A percentile compares a stretch with the other conserved stretches of the same genome.
Evolutionary conservation across 495 filamentous ascomycete genomes (phyloP).

Genomic region (Podospora anserina): DNA sequence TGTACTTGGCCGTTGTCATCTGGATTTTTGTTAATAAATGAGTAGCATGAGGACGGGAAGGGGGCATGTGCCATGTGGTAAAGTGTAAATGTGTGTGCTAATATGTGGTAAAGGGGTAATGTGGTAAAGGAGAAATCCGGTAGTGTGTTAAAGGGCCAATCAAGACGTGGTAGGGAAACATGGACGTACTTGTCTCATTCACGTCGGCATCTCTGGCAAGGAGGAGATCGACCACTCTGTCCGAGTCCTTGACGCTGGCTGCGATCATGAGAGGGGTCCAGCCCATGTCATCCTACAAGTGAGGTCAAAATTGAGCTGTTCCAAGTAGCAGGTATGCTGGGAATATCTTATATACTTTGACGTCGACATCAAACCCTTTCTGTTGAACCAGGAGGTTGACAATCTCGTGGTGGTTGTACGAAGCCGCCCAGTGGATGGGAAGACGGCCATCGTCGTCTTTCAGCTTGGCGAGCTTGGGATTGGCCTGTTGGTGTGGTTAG

Average conservation of each 20-base stretch:
- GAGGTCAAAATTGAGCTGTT: neutral
- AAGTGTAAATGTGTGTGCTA: too few species aligned
- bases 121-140: neutral
- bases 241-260: conserved; percentile 68
- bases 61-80: too few species aligned
- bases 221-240: conserved; percentile 67
- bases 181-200: conserved; percentile 65
- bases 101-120: too few species aligned
- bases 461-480: conserved; percentile 68
- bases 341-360: conserved; percentile 52
- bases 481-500: conserved; percentile 53
- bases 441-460: conserved; percentile 89
- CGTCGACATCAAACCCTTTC: conserved; percentile 83
- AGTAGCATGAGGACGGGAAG: conserved; percentile 6
- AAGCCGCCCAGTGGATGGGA: conserved; percentile 92
- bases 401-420: conserved; percentile 75
- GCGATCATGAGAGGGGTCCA: conserved; percentile 98
- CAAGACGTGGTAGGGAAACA: too few species aligned
- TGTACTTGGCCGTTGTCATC: conserved; percentile 57
- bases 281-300: conserved; percentile 69
- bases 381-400: conserved; percentile 64
- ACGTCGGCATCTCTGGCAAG: conserved; percentile 80
- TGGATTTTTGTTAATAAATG: conserved; percentile 21
- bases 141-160: neutral
- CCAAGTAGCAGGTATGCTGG: neutral